phyloP scores from a whole-genome alignment of 2,329 filamentous ascomycete species.

The Phialophora verrucosa region DNA sequence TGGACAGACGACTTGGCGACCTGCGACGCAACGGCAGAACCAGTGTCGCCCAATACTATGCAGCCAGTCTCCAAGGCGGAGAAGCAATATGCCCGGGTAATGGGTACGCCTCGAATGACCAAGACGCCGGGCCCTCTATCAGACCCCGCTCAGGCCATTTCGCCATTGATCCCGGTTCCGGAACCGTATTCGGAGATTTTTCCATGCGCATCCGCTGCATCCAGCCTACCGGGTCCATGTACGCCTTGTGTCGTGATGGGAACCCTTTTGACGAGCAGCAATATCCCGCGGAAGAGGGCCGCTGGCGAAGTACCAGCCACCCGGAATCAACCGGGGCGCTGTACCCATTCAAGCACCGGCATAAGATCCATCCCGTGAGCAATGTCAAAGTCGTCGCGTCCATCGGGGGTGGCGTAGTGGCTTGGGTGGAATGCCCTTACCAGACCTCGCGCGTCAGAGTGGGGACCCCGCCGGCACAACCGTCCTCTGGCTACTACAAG shows the following conservation, averaged over 20 bases:
- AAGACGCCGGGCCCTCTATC: background rate
- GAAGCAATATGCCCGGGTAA: conserved; percentile 1
- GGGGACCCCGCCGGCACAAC: background rate
- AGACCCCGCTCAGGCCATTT: background rate
- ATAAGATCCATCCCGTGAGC: background rate
- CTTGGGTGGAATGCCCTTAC: background rate
- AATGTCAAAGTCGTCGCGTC: background rate
- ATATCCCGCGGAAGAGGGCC: background rate
- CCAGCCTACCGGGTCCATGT: background rate
- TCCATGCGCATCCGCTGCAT: background rate
- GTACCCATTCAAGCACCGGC: background rate
- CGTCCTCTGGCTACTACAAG: background rate
- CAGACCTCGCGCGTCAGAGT: background rate
- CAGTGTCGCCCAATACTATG: conserved; percentile 27
- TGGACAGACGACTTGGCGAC: conserved; percentile 28
- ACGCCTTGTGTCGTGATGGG: background rate
- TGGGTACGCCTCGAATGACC: background rate
- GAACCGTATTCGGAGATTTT: background rate
- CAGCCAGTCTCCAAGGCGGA: conserved; percentile 13
- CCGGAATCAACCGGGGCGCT: background rate
- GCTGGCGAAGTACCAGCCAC: background rate
- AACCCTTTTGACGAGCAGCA: background rate
- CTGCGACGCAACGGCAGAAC: conserved; percentile 4
- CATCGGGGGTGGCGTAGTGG: background rate
- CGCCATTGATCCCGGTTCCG: background rate